Conservation (phyloP, 2,329 filamentous ascomycete genomes). For the Blumeria graminis region DNA sequence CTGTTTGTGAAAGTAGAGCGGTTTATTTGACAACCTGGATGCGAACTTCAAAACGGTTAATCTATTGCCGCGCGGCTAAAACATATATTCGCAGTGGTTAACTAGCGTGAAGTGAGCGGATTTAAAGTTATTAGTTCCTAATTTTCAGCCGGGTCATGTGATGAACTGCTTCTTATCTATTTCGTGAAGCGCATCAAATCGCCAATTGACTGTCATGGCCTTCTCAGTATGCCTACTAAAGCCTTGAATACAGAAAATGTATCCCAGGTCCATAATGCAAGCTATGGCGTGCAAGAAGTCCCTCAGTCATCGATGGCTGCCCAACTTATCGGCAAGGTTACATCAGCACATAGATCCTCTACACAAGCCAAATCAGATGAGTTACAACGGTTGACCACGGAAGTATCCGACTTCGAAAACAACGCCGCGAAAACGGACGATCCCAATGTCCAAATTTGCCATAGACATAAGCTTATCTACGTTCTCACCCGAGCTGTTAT, state of each 20-base stretch:
- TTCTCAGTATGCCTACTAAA: no score
- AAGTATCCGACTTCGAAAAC: slow-evolving; percentile 36
- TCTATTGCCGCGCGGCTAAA: no score
- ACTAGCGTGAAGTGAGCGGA: no score
- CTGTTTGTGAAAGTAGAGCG: not conserved
- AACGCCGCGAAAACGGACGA: slow-evolving; percentile 23
- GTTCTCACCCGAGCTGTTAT: slow-evolving; percentile 62
- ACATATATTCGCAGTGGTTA: no score
- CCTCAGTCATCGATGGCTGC: slow-evolving; percentile 69
- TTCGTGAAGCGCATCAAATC: no score
- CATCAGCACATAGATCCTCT: slow-evolving; percentile 35
- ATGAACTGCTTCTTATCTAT: no score
- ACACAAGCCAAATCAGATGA: slow-evolving; percentile 45
- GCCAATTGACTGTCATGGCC: no score
- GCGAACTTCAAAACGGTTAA: not conserved
- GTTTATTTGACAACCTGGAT: not conserved
- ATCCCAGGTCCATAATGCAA: slow-evolving; percentile 3
- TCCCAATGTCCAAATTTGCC: slow-evolving; percentile 39
- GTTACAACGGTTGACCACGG: slow-evolving; percentile 42
- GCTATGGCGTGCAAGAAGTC: slow-evolving; percentile 11
- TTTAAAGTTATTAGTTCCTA: no score
- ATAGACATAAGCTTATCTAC: slow-evolving; percentile 69
- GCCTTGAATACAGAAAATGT: no score
- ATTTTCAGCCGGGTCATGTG: no score
- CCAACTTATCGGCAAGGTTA: slow-evolving; percentile 63